Evolutionary conservation across 176 grass and related monocot genomes (phyloP).

Genomic region (Poa annua): DNA sequence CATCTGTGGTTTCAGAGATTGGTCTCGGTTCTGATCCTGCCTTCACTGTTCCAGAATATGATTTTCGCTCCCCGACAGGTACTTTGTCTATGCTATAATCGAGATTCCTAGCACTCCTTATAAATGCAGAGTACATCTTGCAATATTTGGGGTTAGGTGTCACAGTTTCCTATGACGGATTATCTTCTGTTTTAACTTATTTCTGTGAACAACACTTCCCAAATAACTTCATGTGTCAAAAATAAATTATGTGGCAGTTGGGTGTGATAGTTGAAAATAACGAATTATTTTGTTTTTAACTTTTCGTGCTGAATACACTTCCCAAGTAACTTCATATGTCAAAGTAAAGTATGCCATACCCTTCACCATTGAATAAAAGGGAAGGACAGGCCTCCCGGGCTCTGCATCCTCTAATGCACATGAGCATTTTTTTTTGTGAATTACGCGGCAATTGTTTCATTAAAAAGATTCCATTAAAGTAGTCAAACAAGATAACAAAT

Average conservation of each 20-base stretch:
- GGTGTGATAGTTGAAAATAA: neutral
- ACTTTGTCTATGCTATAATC: slow-evolving; percentile 38
- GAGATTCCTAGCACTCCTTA: slow-evolving; percentile 18
- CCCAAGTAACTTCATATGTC: slow-evolving; percentile 15
- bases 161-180: slow-evolving; percentile 9
- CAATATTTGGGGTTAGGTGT: slow-evolving; percentile 3
- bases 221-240: slow-evolving; percentile 28
- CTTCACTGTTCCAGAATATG: slow-evolving; percentile 88
- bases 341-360: slow-evolving; percentile 14
- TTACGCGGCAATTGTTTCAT: neutral
- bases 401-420: neutral
- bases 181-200: slow-evolving; percentile 20
- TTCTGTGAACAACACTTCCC: neutral
- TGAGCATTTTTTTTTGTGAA: too few relatives aligned
- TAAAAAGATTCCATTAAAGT: neutral
- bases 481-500: neutral
- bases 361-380: neutral
- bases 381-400: neutral
- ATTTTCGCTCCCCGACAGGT: slow-evolving; percentile 96
- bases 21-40: slow-evolving; percentile 87
- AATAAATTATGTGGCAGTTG: neutral
- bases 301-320: neutral
- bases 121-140: slow-evolving; percentile 24
- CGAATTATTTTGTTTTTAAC: slow-evolving; percentile 20
- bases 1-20: slow-evolving; percentile 87